These are phyloP conservation scores for Colletotrichum sp. DNA, from an alignment of 2,329 filamentous ascomycete species.

Conservation along the genomic window DNA sequence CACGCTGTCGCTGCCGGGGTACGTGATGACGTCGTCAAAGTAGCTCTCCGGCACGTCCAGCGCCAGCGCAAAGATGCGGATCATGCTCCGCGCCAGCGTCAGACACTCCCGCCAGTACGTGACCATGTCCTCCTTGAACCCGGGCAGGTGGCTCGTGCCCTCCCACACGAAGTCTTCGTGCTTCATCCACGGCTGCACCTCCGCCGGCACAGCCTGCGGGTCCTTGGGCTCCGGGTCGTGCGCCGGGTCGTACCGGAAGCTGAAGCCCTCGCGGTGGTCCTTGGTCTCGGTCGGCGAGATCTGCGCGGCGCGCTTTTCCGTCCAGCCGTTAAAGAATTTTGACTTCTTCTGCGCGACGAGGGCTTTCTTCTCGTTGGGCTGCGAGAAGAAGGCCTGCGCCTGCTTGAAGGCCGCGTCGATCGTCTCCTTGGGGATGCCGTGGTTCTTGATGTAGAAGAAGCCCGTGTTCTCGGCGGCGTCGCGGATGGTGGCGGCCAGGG, in stretches of 20 bases:
- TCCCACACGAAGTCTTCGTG: constrained; percentile 25
- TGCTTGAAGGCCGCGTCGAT: constrained; percentile 28
- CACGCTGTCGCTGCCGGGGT: constrained; percentile 29
- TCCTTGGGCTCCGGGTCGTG: constrained; percentile 47
- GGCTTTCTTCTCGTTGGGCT: constrained; percentile 32
- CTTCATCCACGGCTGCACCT: constrained; percentile 21
- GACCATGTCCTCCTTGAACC: constrained; percentile 20
- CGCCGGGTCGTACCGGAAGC: constrained; percentile 42
- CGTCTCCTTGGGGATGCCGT: constrained; percentile 39
- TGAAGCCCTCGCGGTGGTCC: constrained; percentile 32
- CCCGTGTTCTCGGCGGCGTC: constrained; percentile 46
- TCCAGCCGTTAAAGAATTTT: constrained; percentile 42
- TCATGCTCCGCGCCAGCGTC: constrained; percentile 27
- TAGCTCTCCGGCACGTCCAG: constrained; percentile 24
- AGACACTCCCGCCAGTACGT: constrained; percentile 24
- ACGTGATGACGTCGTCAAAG: constrained; percentile 24
- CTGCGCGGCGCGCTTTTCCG: constrained; percentile 25
- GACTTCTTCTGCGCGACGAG: constrained; percentile 28
- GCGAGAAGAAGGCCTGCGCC: constrained; percentile 33
- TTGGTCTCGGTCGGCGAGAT: constrained; percentile 33
- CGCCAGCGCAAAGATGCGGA: constrained; percentile 26
- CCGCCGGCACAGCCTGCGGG: constrained; percentile 11
- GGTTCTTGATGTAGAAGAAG: constrained; percentile 53
- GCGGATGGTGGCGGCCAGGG: constrained; percentile 41
- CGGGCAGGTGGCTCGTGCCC: constrained; percentile 20